Evolutionary conservation across 176 grass and related monocot genomes (phyloP).

Genomic region (Paspalum vaginatum): DNA sequence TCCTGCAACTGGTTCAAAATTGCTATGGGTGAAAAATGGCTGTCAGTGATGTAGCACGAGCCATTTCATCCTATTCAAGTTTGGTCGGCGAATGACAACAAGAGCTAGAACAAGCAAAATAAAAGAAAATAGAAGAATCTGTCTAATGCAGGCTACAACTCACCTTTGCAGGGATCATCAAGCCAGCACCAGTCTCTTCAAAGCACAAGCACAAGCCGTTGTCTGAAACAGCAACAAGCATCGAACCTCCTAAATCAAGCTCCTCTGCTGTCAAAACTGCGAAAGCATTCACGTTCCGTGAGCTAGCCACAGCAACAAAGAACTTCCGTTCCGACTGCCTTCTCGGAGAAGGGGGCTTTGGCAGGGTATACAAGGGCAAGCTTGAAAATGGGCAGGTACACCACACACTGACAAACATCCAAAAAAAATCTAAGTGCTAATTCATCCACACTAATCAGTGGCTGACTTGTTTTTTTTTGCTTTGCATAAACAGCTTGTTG

Average conservation of each 20-base stretch:
- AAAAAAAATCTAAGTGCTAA: background rate
- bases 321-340: conserved; percentile 66
- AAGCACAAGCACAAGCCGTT: conserved; percentile 39
- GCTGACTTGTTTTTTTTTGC: conserved; percentile 8
- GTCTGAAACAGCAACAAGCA: conserved; percentile 40
- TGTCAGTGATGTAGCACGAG: conserved; percentile 1
- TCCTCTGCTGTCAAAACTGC: conserved; percentile 44
- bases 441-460: background rate
- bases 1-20: conserved; percentile 1
- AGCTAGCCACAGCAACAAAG: conserved; percentile 73
- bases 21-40: conserved; percentile 17
- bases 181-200: conserved; percentile 1
- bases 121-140: conserved; percentile 5
- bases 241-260: conserved; percentile 44
- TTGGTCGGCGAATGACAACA: conserved; percentile 1
- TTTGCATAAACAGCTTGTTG: conserved; percentile 63
- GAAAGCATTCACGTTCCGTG: conserved; percentile 74
- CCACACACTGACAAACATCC: background rate
- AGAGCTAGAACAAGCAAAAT: conserved; percentile 12
- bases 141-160: conserved; percentile 31
- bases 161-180: conserved; percentile 41
- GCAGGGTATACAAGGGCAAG: conserved; percentile 88
- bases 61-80: background rate
- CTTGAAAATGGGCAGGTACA: conserved; percentile 77
- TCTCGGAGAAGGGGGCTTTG: conserved; percentile 85